These are phyloP conservation scores for Lasiosphaeris hirsuta DNA, from an alignment of 495 filamentous ascomycete genomes.

Conservation along the genomic window DNA sequence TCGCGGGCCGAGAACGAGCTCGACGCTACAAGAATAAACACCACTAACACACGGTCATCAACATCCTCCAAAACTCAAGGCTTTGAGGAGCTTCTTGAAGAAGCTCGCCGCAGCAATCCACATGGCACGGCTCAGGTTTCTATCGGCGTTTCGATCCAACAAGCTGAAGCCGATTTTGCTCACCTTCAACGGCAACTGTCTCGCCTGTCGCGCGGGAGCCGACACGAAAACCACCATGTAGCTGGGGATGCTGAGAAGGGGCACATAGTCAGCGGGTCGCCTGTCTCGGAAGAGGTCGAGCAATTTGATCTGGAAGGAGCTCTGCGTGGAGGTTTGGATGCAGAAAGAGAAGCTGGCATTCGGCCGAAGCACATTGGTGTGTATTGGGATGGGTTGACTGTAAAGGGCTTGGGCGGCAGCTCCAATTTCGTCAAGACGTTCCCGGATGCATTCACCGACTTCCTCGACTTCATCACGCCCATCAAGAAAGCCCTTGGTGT, in stretches of 20 bases:
- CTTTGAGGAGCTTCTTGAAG: conserved; percentile 43
- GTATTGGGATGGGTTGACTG: conserved; percentile 73
- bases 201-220: conserved; percentile 57
- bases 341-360: conserved; percentile 74
- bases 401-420: conserved; percentile 71
- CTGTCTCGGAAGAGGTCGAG: conserved; percentile 46
- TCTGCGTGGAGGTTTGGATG: conserved; percentile 62
- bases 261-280: conserved; percentile 49
- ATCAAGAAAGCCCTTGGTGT: conserved; percentile 55
- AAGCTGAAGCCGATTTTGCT: conserved; percentile 73
- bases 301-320: conserved; percentile 69
- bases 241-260: conserved; percentile 44
- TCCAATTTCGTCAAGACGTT: conserved; percentile 80
- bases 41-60: conserved; percentile 27
- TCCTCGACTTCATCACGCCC: conserved; percentile 67
- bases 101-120: conserved; percentile 46
- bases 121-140: conserved; percentile 47
- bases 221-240: conserved; percentile 25
- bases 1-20: not conserved
- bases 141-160: conserved; percentile 62
- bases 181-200: conserved; percentile 72
- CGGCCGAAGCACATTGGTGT: conserved; percentile 76
- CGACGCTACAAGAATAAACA: not conserved
- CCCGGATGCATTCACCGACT: conserved; percentile 73
- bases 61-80: conserved; percentile 39